Conservation (phyloP, 2,329 filamentous ascomycete species). For the Penicillium sp. region DNA sequence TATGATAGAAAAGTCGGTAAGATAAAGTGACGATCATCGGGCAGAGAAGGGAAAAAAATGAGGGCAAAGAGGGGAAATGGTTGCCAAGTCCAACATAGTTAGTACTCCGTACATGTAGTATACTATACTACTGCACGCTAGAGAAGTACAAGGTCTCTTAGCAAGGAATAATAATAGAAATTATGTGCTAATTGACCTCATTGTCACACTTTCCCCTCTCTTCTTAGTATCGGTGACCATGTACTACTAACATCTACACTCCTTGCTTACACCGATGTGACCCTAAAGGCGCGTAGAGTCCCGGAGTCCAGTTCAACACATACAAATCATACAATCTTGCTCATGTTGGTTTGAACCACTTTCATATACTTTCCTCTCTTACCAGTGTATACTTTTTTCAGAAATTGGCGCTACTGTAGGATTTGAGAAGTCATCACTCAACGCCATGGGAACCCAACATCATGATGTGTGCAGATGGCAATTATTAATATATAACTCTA, state of each 20-base stretch:
- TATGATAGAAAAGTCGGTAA: slow-evolving; percentile 1
- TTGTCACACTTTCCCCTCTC: neutral
- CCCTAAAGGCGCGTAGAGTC: slow-evolving; percentile 3
- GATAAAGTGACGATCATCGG: neutral
- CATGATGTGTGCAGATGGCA: neutral
- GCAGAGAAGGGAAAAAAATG: neutral
- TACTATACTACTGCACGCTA: slow-evolving; percentile 5
- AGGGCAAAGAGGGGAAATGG: slow-evolving; percentile 3
- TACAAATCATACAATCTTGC: neutral
- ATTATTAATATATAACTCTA: too few relatives aligned
- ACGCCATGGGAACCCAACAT: neutral
- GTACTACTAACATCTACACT: neutral
- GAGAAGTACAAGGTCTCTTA: neutral
- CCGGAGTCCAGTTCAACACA: neutral
- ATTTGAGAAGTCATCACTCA: neutral
- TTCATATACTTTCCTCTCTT: neutral
- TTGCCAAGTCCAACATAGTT: neutral
- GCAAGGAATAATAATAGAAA: slow-evolving; percentile 3
- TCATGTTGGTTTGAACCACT: neutral
- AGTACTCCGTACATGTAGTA: neutral
- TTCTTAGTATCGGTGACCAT: neutral
- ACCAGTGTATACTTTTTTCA: neutral
- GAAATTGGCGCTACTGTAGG: neutral
- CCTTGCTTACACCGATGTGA: neutral
- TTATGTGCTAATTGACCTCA: slow-evolving; percentile 7